These are phyloP conservation scores for Hirschioporus abietinus DNA, from an alignment of 768 basidiomycete species.

Conservation along the genomic window DNA sequence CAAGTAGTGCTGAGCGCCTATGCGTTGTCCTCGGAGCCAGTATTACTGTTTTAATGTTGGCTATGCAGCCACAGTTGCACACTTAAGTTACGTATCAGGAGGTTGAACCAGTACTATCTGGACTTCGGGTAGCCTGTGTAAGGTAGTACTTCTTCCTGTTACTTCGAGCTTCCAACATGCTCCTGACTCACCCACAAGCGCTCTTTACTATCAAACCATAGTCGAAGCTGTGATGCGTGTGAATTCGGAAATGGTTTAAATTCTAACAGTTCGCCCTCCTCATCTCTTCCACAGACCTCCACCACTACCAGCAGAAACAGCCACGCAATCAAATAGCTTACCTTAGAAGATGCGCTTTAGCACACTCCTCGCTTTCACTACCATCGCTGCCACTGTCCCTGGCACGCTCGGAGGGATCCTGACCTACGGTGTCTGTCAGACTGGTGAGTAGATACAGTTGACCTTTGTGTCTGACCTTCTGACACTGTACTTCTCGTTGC, in stretches of 20 bases:
- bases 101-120: too few relatives aligned
- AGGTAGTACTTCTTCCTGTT: too few relatives aligned
- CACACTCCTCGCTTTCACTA: not conserved
- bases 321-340: not conserved
- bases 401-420: slow-evolving; percentile 26
- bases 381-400: slow-evolving; percentile 3
- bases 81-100: too few relatives aligned
- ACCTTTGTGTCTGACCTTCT: too few relatives aligned
- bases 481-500: not conserved
- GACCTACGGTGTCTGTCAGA: slow-evolving; percentile 39
- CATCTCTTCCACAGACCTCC: not conserved
- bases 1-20: too few relatives aligned
- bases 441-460: slow-evolving; percentile 20
- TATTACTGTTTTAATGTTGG: too few relatives aligned
- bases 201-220: not conserved
- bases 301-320: not conserved
- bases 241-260: not conserved
- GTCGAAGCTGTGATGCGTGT: not conserved
- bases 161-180: too few relatives aligned
- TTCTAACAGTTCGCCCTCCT: not conserved
- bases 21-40: too few relatives aligned
- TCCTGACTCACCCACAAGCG: too few relatives aligned
- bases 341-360: not conserved
- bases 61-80: too few relatives aligned
- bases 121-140: too few relatives aligned